Evolutionary conservation across 441 rosid genomes (phyloP).

Genomic region (Populus hybrid): DNA sequence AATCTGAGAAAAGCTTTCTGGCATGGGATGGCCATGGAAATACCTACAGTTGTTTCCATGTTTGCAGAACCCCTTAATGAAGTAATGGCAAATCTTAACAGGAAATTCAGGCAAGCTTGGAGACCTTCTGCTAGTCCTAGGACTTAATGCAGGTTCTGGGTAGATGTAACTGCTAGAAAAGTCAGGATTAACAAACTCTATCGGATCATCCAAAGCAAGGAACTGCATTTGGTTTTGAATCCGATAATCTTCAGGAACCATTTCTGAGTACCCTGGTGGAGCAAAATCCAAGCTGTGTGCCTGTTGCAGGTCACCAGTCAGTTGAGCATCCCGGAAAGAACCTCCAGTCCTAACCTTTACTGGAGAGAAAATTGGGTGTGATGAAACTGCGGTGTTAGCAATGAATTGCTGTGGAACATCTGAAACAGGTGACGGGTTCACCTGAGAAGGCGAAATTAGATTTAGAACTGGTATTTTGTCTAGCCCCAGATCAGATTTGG

Average conservation of each 20-base stretch:
- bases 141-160: constrained; percentile 41
- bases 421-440: constrained; percentile 27
- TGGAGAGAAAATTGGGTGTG: constrained; percentile 25
- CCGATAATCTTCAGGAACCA: constrained; percentile 35
- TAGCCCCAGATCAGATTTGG: constrained; percentile 57
- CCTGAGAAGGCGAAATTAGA: constrained; percentile 37
- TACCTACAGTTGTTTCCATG: constrained; percentile 83
- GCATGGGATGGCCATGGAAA: constrained; percentile 60
- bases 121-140: constrained; percentile 55
- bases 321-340: constrained; percentile 36
- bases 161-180: constrained; percentile 43
- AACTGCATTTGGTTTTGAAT: constrained; percentile 46
- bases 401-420: constrained; percentile 37
- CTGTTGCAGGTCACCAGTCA: constrained; percentile 29
- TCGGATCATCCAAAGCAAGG: constrained; percentile 45
- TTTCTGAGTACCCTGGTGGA: constrained; percentile 31
- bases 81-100: constrained; percentile 77
- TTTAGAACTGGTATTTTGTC: constrained; percentile 31
- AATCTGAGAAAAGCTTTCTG: constrained; percentile 50
- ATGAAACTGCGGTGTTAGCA: constrained; percentile 28
- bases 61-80: constrained; percentile 74
- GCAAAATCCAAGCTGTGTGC: constrained; percentile 30
- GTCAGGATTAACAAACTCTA: constrained; percentile 44
- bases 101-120: constrained; percentile 77
- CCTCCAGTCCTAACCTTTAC: constrained; percentile 22